Evolutionary conservation across 106 monocot species (phyloP).

Genomic region (Iris macrosiphon): DNA sequence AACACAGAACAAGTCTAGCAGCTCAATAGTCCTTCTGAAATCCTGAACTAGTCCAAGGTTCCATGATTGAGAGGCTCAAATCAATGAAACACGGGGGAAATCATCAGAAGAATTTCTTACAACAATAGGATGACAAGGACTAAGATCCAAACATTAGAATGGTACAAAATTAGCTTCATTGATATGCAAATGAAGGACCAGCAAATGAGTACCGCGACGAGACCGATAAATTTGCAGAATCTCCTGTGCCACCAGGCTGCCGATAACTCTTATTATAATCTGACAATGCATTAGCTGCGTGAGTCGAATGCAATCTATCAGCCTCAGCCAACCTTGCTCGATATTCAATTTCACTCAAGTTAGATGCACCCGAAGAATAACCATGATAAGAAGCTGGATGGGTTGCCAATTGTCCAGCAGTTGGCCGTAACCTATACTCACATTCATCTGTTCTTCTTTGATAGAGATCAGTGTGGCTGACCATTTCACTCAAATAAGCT

Average conservation of each 20-base stretch:
- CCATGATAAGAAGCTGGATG: background rate
- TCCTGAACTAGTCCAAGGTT: too few relatives aligned
- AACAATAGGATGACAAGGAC: too few relatives aligned
- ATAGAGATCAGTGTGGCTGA: background rate
- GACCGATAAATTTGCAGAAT: conserved; percentile 10
- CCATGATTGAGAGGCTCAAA: too few relatives aligned
- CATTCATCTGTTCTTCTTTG: background rate
- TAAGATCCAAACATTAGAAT: too few relatives aligned
- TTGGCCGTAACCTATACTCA: background rate
- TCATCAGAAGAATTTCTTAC: too few relatives aligned
- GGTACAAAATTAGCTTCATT: conserved; percentile 3
- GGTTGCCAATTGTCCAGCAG: too few relatives aligned
- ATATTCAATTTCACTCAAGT: too few relatives aligned
- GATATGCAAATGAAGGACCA: conserved; percentile 15
- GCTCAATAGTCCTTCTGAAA: too few relatives aligned
- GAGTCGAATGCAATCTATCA: background rate
- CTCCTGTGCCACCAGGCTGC: background rate
- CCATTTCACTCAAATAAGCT: background rate
- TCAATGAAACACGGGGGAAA: too few relatives aligned
- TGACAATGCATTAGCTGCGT: conserved; percentile 11
- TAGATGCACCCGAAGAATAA: too few relatives aligned
- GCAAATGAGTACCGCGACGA: conserved; percentile 30
- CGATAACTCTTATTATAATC: conserved; percentile 17
- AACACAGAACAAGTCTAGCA: too few relatives aligned
- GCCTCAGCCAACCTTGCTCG: too few relatives aligned